Evolutionary conservation across 78 protist genomes (phyloP), one percentile per base, ranked within the genome.

Genomic region (Dictyostelium purpureum): DNA sequence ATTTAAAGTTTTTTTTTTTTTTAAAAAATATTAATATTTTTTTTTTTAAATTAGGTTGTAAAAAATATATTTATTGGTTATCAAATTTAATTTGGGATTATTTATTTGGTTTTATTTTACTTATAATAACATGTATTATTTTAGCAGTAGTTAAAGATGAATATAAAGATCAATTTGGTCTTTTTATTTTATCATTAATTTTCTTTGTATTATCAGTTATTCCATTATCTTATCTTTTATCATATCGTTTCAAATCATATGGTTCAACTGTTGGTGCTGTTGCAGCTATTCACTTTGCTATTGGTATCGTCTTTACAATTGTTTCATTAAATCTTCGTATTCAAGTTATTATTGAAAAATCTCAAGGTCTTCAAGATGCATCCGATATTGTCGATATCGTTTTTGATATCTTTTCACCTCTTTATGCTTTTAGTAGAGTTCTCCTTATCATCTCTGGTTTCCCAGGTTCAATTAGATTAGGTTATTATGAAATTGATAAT

Each of bases 41-140:
- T n/a, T n/a, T n/a, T n/a, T n/a, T n/a, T n/a, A 71, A n/a, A n/a
- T n/a, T n/a, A n/a, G n/a, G 92, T 61, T 85, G 92, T 47, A 70
- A 73, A 52, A 70, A 73, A 33, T 31, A 73, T 33, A 35, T 85
- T 31, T 85, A 85, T 59, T 85, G 92, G 92, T 14, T 85, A 9
- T 73, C 83, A 37, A 85, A 85, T 47, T 45, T 85, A 26, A 3
- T 85, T 7, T 85, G 92, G 92, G 92, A 85, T 35, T 85, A 85
- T 43, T 28, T 73, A 7, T 73, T 85, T 43, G 92, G 82, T 5
- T 54, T 73, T 16, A 43, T 85, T 35, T 16, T 85, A 4, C 3
- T 70, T 6, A 38, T 85, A 4, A n/a, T 57, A 0, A 28, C 71
- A 18, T 43, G 75, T 19, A 31, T 24, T 5, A 12, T 61, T 33